phyloP scores from a whole-genome alignment of 148 eudicot genomes.

The Rhododendron williamsianum region DNA sequence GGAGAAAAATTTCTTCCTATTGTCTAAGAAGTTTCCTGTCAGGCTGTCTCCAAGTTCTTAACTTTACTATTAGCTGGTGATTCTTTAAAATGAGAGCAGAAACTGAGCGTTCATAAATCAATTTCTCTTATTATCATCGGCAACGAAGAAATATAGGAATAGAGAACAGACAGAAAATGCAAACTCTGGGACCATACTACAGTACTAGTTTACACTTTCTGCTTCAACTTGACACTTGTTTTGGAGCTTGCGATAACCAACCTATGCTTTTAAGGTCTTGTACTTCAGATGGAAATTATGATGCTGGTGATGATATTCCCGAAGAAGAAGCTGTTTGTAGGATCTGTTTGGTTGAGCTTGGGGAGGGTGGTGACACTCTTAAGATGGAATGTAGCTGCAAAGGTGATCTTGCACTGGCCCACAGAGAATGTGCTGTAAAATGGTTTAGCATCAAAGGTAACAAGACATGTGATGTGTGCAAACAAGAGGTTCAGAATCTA shows the following conservation, averaged over 20 bases:
- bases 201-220: constrained; percentile 1
- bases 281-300: constrained; percentile 47
- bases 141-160: not conserved
- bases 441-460: constrained; percentile 99
- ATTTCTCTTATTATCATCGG: not conserved
- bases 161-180: not conserved
- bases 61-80: not conserved
- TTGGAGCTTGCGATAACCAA: constrained; percentile 16
- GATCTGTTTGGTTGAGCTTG: constrained; percentile 84
- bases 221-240: not conserved
- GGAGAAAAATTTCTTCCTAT: not conserved
- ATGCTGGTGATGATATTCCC: constrained; percentile 61
- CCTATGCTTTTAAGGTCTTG: constrained; percentile 33
- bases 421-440: constrained; percentile 87
- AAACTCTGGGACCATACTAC: not conserved
- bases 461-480: constrained; percentile 88
- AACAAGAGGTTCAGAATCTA: constrained; percentile 81
- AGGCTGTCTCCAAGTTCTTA: not conserved
- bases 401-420: constrained; percentile 95
- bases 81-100: not conserved
- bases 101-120: not conserved
- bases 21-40: not conserved
- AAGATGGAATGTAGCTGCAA: constrained; percentile 98
- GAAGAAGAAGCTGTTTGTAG: constrained; percentile 99
- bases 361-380: constrained; percentile 75